These are phyloP conservation scores for Camellia lanceoleosa DNA, from an alignment of 148 eudicot species.

Conservation along the genomic window DNA sequence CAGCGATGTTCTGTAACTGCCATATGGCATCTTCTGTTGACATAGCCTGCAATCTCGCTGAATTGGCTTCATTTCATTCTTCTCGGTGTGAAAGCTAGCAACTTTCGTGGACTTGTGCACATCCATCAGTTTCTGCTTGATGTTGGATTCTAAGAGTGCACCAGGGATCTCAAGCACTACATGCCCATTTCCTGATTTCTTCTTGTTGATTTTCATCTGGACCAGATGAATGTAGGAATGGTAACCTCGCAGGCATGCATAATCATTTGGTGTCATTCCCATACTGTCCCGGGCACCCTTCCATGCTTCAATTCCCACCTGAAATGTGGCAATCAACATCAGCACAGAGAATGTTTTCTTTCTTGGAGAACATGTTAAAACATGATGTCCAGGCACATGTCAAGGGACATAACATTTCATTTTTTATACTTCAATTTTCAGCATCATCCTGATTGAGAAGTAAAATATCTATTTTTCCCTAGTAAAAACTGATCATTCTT, in stretches of 20 bases:
- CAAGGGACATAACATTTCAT: neutral
- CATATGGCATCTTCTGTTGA: conserved; percentile 37
- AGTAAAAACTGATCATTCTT: neutral
- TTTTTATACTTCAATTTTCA: neutral
- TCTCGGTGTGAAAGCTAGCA: conserved; percentile 42
- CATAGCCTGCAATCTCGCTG: conserved; percentile 53
- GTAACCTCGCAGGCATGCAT: conserved; percentile 67
- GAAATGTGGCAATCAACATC: conserved; percentile 7
- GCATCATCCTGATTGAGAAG: neutral
- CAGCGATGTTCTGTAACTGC: conserved; percentile 37
- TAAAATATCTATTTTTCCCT: neutral
- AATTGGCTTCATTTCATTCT: conserved; percentile 7
- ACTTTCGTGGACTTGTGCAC: neutral
- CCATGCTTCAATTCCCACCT: conserved; percentile 93
- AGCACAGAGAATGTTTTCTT: neutral
- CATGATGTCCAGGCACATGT: neutral
- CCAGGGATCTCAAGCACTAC: conserved; percentile 62
- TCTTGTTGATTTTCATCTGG: conserved; percentile 45
- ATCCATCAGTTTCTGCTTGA: conserved; percentile 28
- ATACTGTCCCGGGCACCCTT: conserved; percentile 56
- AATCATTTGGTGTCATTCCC: conserved; percentile 76
- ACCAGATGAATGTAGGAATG: conserved; percentile 55
- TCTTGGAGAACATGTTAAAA: neutral
- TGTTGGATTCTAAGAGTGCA: conserved; percentile 19
- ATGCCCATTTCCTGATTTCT: conserved; percentile 41